Conservation (phyloP, 1,284 basidiomycete species). For the Coniferiporia weirii region DNA sequence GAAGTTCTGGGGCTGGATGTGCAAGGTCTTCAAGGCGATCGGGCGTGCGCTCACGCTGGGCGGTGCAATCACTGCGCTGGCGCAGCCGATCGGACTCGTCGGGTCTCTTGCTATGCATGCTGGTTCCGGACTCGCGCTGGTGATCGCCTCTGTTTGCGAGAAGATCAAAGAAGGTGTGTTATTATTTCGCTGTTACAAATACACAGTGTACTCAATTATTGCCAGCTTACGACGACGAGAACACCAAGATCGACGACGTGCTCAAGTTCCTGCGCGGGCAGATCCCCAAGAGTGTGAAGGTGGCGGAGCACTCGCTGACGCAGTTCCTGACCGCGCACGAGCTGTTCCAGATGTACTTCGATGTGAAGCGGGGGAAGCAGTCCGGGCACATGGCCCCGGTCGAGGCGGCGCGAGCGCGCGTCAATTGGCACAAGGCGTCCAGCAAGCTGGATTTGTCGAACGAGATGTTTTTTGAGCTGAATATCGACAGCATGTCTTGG, state of each 20-base stretch:
- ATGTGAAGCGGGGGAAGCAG: neutral
- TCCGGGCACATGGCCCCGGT: neutral
- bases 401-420: constrained; percentile 9
- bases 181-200: too few relatives aligned
- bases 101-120: neutral
- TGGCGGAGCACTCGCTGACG: constrained; percentile 1
- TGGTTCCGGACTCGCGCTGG: neutral
- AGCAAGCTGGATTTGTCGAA: constrained; percentile 1
- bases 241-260: constrained; percentile 1
- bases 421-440: neutral
- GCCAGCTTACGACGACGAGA: constrained; percentile 5
- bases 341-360: constrained; percentile 1
- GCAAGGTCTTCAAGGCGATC: neutral
- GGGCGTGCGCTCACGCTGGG: neutral
- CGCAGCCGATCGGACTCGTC: constrained; percentile 2
- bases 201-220: neutral
- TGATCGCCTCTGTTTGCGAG: constrained; percentile 4
- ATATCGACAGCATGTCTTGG: neutral
- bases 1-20: constrained; percentile 10
- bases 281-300: neutral
- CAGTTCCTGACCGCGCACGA: constrained; percentile 6
- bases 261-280: constrained; percentile 1
- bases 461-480: neutral
- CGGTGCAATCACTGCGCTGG: neutral
- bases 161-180: constrained; percentile 6